Evolutionary conservation across 1,284 basidiomycete species (phyloP).

Genomic region (Quambalaria eucalypti): DNA sequence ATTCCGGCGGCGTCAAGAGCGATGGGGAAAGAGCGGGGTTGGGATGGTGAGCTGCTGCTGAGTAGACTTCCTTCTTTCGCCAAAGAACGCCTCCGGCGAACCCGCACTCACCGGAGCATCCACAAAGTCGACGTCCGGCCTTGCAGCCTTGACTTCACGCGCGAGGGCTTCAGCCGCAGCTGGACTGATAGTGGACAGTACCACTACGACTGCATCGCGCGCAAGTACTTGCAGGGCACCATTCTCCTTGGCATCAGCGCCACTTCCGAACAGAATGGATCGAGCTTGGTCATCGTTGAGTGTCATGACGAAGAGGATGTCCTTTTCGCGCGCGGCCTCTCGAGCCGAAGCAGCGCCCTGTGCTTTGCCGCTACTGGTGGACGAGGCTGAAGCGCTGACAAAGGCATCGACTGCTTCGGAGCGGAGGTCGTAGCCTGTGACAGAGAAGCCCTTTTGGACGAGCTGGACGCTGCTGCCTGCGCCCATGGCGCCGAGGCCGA

Average conservation of each 20-base stretch:
- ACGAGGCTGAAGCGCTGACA: neutral
- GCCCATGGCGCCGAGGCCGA: constrained; percentile 16
- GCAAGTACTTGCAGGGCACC: constrained; percentile 24
- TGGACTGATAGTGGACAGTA: constrained; percentile 48
- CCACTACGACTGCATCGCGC: constrained; percentile 39
- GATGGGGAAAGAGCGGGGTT: neutral
- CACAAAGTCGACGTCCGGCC: constrained; percentile 33
- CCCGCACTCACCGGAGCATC: constrained; percentile 37
- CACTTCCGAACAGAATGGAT: constrained; percentile 2
- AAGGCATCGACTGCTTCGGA: constrained; percentile 3
- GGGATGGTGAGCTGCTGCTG: too few relatives aligned
- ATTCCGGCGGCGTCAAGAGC: neutral
- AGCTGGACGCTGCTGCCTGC: constrained; percentile 11
- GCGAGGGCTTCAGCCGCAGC: constrained; percentile 26
- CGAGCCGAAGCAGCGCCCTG: neutral
- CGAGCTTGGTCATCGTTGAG: constrained; percentile 13
- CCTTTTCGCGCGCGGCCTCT: constrained; percentile 3
- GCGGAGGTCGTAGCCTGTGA: constrained; percentile 12
- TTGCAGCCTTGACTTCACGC: constrained; percentile 17
- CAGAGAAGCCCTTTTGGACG: constrained; percentile 4
- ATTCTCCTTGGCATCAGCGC: neutral
- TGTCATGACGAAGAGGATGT: constrained; percentile 13
- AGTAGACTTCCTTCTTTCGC: too few relatives aligned
- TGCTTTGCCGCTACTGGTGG: neutral
- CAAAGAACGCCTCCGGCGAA: too few relatives aligned